Evolutionary conservation across 768 basidiomycete species (phyloP).

Genomic region (Clathrus columnatus): DNA sequence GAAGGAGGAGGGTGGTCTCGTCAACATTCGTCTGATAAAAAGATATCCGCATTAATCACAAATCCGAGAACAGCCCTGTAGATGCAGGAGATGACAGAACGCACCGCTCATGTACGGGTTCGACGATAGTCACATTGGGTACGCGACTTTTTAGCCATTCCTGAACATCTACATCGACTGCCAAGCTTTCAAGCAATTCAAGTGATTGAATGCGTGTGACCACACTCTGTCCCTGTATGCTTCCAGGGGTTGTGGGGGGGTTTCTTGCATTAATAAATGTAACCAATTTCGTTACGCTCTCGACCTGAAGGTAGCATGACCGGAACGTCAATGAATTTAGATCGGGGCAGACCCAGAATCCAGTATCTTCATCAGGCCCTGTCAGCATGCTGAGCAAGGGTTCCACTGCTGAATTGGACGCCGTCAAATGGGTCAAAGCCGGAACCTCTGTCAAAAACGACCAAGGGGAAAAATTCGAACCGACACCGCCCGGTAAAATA

Average conservation of each 20-base stretch:
- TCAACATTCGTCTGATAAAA: background rate
- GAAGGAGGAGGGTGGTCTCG: background rate
- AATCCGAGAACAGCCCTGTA: background rate
- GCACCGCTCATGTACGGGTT: constrained; percentile 42
- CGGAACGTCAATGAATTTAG: constrained; percentile 53
- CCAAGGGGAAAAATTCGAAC: constrained; percentile 53
- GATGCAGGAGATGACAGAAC: constrained; percentile 4
- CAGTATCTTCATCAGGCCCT: constrained; percentile 49
- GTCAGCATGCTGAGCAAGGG: constrained; percentile 50
- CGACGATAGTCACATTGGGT: constrained; percentile 52
- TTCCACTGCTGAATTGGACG: constrained; percentile 61
- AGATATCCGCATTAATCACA: background rate
- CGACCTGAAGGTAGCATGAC: constrained; percentile 55
- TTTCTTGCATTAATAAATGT: constrained; percentile 66
- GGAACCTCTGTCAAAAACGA: constrained; percentile 52
- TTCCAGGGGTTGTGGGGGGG: constrained; percentile 34
- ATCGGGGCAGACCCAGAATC: constrained; percentile 53
- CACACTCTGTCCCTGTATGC: constrained; percentile 37
- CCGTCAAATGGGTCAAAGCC: constrained; percentile 47
- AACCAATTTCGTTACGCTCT: constrained; percentile 59
- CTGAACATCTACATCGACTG: constrained; percentile 59
- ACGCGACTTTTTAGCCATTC: constrained; percentile 57
- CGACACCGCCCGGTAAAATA: constrained; percentile 47
- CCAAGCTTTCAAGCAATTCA: constrained; percentile 60
- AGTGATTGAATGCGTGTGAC: constrained; percentile 47